Evolutionary conservation across 345 rosid species (phyloP).

Genomic region (Brassica nigra): DNA sequence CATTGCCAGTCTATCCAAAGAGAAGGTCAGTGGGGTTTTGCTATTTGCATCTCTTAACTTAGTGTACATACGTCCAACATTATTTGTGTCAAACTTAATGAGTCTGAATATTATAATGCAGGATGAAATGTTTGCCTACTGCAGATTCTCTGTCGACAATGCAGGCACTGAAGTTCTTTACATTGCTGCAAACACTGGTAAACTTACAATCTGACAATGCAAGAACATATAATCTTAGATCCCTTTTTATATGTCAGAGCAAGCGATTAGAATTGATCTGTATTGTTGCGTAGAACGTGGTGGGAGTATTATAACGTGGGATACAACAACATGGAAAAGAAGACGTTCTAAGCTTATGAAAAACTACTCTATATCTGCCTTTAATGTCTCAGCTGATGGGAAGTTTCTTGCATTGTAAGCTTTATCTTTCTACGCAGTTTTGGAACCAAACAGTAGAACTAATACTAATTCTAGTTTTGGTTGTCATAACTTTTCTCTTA

Average conservation of each 20-base stretch:
- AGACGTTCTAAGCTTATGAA: slow-evolving; percentile 54
- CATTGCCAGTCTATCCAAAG: slow-evolving; percentile 65
- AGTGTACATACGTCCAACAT: not conserved
- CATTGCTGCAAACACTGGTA: slow-evolving; percentile 80
- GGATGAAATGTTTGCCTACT: slow-evolving; percentile 82
- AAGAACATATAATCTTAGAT: not conserved
- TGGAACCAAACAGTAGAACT: not conserved
- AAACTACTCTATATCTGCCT: slow-evolving; percentile 59
- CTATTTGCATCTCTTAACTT: not conserved
- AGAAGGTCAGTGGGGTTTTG: slow-evolving; percentile 47
- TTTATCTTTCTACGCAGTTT: not conserved
- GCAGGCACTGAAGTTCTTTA: slow-evolving; percentile 58
- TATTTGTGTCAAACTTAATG: slow-evolving; percentile 20
- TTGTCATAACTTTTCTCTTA: not conserved
- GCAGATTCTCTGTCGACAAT: slow-evolving; percentile 66
- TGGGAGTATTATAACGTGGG: slow-evolving; percentile 71
- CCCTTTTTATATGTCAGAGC: not conserved
- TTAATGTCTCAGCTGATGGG: slow-evolving; percentile 84
- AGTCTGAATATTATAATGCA: slow-evolving; percentile 31
- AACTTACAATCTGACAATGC: slow-evolving; percentile 7
- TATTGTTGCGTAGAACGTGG: slow-evolving; percentile 54
- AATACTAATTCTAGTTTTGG: not conserved
- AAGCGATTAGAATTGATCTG: slow-evolving; percentile 3
- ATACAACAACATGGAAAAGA: slow-evolving; percentile 70
- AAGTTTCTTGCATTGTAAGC: slow-evolving; percentile 73